Percentiles rank a stretch among this genome's conserved stretches.
phyloP scores from a whole-genome alignment of 306 rosid species.

The Prunus kanzakura region DNA sequence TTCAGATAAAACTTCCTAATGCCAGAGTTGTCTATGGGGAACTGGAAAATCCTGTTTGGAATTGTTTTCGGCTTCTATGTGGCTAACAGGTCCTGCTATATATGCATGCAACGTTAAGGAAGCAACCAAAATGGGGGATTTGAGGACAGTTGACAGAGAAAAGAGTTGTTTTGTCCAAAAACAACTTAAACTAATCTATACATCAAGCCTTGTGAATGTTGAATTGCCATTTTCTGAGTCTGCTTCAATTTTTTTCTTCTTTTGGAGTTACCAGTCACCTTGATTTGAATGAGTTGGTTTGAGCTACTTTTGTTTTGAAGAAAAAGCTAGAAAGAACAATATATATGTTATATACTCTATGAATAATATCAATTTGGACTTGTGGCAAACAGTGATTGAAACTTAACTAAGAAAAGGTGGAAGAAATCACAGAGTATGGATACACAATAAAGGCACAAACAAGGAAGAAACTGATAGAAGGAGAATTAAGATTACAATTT shows the following conservation, averaged over 20 bases:
- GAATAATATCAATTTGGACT: not conserved
- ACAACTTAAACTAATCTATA: too few relatives aligned
- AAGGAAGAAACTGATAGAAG: conserved; percentile 34
- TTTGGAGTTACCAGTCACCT: too few relatives aligned
- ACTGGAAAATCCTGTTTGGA: not conserved
- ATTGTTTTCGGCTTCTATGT: not conserved
- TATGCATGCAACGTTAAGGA: too few relatives aligned
- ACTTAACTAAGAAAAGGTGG: conserved; percentile 1
- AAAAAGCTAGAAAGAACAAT: not conserved
- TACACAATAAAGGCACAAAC: conserved; percentile 38
- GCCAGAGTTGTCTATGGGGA: not conserved
- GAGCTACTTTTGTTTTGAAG: not conserved
- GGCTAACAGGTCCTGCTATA: too few relatives aligned
- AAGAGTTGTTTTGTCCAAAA: too few relatives aligned
- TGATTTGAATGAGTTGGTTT: too few relatives aligned
- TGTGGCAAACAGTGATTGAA: conserved; percentile 15
- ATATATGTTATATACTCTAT: not conserved
- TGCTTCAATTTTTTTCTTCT: too few relatives aligned
- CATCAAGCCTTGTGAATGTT: too few relatives aligned
- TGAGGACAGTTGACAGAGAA: too few relatives aligned
- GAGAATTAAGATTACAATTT: conserved; percentile 37
- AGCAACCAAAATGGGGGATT: too few relatives aligned
- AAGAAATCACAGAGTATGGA: conserved; percentile 43
- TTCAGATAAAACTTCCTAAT: too few relatives aligned
- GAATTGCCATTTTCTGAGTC: too few relatives aligned